These are phyloP conservation scores for Lodderomyces margitis DNA, from an alignment of 1,139 yeast species.

Conservation along the genomic window DNA sequence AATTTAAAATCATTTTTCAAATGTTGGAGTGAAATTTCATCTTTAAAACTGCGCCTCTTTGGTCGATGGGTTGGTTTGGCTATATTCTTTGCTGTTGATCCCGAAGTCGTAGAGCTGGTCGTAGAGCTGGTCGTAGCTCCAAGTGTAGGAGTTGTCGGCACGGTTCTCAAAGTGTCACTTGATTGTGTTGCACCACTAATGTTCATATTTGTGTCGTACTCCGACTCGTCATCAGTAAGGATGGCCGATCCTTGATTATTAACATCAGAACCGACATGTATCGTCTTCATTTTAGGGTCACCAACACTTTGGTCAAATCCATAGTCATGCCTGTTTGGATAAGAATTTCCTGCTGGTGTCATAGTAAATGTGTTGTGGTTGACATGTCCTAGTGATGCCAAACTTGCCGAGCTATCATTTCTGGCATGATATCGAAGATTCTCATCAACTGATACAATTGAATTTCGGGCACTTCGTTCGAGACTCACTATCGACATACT, in stretches of 20 bases:
- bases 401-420: constrained; percentile 34
- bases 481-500: constrained; percentile 40
- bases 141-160: background rate
- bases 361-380: background rate
- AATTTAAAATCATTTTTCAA: constrained; percentile 32
- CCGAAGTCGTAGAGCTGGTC: background rate
- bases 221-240: constrained; percentile 38
- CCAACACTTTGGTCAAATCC: background rate
- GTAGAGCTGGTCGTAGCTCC: constrained; percentile 3
- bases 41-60: constrained; percentile 13
- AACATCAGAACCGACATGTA: constrained; percentile 1
- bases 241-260: constrained; percentile 18
- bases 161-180: background rate
- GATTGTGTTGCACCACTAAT: background rate
- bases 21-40: constrained; percentile 11
- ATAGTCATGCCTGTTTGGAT: background rate
- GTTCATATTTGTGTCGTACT: constrained; percentile 19
- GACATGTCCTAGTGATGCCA: constrained; percentile 20
- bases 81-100: constrained; percentile 16
- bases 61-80: constrained; percentile 19
- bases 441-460: constrained; percentile 43
- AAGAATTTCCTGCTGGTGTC: constrained; percentile 4
- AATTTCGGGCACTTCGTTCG: constrained; percentile 40
- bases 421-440: constrained; percentile 27
- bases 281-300: constrained; percentile 1